Base-by-base conservation (phyloP, 2,329 filamentous ascomycete species). In the Salinomyces thailandicus region DNA sequence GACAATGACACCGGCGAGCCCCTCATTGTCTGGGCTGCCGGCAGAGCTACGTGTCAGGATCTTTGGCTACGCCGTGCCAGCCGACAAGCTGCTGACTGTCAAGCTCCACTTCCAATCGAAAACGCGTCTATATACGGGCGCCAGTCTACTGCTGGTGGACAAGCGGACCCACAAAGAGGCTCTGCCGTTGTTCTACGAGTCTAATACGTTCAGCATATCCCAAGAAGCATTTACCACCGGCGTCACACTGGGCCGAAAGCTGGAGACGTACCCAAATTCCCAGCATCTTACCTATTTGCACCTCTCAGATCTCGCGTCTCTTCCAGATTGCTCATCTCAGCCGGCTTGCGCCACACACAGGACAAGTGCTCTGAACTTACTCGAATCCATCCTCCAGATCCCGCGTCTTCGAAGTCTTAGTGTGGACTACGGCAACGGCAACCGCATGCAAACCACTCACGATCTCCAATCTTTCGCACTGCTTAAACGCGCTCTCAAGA, bases 61-160 rank as follows among this genome's bases (percentile, higher is more conserved):
- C 14, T 30, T 9, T 13, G 27, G 14, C 8, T 30, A 8, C 27
- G 27, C 27, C 14, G 8, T 30, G 7, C 9, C 27, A 9, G 9
- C 13, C 27, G 14, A 14, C 27, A 30, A 30, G 27, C 13, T 7
- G 6, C 27, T 12, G 14, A 30, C 6, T 6, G 9, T 6, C 7
- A 6, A 14, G 27, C 27, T 9, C 27, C 27, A 15, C 13, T 15
- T 13, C 14, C 14, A 15, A n/a, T n/a, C n/a, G n/a, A n/a, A n/a
- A n/a, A n/a, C n/a, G n/a, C n/a, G n/a, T n/a, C 31, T 41, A 11
- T 30, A 35, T 12, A 18, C 16, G 26, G 27, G 27, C 9, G 9
- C 14, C 6, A 9, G 8, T 6, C 27, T 30, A 13, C 27, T 30
- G 6, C 14, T 30, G 8, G 27, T 30, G 7, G 13, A 15, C 27